Evolutionary conservation across 2,329 filamentous ascomycete genomes (phyloP), one percentile per base, ranked within the genome.

Genomic region (Pseudocercospora cruenta): DNA sequence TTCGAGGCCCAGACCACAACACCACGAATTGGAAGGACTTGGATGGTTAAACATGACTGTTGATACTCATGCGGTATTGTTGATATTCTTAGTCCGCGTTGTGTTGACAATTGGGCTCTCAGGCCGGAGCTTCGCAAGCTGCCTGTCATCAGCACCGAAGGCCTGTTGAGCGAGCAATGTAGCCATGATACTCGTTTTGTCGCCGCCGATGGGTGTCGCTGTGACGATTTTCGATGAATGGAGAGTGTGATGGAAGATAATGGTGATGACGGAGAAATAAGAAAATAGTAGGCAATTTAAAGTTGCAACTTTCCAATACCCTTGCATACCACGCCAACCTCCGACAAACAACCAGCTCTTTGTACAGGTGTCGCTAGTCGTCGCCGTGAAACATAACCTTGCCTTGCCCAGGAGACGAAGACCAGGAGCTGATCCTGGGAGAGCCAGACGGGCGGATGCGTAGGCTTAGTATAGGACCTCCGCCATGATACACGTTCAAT

Each of bases 401-500:
- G 19, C 19, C 22, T 47, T 22, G 45, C n/a, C 45, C 45, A 22
- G 45, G 47, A 51, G 47, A 24, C 6, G 47, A 51, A 22, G 47
- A 21, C 47, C 47, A 12, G 9, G 22, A 55, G 51, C 51, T 55
- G 12, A 55, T 19, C 51, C 51, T 55, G 24, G 51, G 22, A 24
- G 16, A 55, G 51, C 26, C 51, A 31, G 16, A 33, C 51, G 26
- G 22, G 4, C 22, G 24, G 22, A 22, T 28, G 51, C 24, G 24
- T 31, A 54, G 21, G 51, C 16, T 16, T n/a, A n/a, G 22, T 24
- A n/a, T 16, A 55, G 7, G 51, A 28, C 51, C 12, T 4, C 16
- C 51, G 51, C 51, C 28, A 58, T 58, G 55, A 58, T 58, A 33
- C 39, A 51, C 59, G 28, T 61, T 61, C 59, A 22, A 51, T 51